These are phyloP conservation scores for Brettanomyces bruxellensis DNA, from an alignment of 805 yeast species.

Conservation along the genomic window DNA sequence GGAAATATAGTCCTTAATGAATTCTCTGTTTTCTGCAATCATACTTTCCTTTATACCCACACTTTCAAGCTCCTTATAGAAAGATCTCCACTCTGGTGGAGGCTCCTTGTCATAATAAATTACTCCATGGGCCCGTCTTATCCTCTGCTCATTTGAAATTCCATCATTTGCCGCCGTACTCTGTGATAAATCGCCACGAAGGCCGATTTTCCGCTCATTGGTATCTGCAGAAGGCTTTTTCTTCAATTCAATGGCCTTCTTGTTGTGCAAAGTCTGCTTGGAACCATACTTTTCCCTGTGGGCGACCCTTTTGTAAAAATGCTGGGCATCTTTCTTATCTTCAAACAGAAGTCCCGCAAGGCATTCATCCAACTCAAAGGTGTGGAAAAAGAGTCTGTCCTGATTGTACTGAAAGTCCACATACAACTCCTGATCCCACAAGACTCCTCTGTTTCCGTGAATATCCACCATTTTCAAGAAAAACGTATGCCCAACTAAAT, in stretches of 20 bases:
- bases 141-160: conserved; percentile 39
- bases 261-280: conserved; percentile 76
- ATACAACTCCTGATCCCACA: conserved; percentile 96
- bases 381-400: conserved; percentile 90
- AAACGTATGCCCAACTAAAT: conserved; percentile 87
- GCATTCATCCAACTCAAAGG: conserved; percentile 90
- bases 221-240: conserved; percentile 25
- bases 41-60: conserved; percentile 81
- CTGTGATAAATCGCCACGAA: conserved; percentile 42
- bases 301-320: conserved; percentile 70
- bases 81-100: conserved; percentile 75
- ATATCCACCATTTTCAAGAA: conserved; percentile 87
- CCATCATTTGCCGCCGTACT: background rate
- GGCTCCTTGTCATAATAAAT: conserved; percentile 71
- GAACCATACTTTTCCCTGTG: conserved; percentile 76
- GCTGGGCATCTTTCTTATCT: conserved; percentile 80
- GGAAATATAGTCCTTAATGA: conserved; percentile 68
- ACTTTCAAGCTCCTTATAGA: conserved; percentile 61
- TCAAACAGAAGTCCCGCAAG: conserved; percentile 81
- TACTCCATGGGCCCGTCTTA: conserved; percentile 47
- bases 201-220: conserved; percentile 33
- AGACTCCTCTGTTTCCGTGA: conserved; percentile 69
- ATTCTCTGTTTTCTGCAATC: conserved; percentile 80
- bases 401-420: conserved; percentile 84
- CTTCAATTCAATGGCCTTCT: conserved; percentile 77